These are phyloP conservation scores for Alopecurus myosuroides DNA, from an alignment of 176 grass and related monocot species.

Conservation along the genomic window DNA sequence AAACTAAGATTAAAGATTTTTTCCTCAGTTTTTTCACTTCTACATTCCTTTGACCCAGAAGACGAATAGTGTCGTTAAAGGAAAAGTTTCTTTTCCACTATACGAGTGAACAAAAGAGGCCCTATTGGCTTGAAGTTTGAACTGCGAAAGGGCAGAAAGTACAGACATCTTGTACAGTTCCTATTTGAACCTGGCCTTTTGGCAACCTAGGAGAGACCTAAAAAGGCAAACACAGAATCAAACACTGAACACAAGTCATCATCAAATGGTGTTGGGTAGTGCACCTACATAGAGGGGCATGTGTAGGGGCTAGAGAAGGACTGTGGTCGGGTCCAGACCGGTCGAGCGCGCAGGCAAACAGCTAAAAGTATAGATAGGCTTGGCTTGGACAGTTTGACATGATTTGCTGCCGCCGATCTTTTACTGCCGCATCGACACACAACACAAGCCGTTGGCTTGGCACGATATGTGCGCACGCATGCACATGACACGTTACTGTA, in stretches of 20 bases:
- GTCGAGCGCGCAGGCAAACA: slow-evolving; percentile 25
- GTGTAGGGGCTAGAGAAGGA: not conserved
- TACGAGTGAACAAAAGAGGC: no score
- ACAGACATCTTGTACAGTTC: not conserved
- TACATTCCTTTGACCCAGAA: no score
- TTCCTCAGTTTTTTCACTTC: no score
- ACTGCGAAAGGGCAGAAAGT: not conserved
- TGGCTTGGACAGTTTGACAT: slow-evolving; percentile 20
- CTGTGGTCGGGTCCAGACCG: slow-evolving; percentile 28
- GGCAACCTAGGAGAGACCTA: not conserved
- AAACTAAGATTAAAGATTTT: no score
- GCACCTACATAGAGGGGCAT: not conserved
- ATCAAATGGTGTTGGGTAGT: not conserved
- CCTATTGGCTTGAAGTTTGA: not conserved
- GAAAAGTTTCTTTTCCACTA: no score
- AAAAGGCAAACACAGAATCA: not conserved
- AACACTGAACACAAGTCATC: not conserved
- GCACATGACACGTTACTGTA: not conserved
- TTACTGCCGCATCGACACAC: not conserved
- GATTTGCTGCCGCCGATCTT: slow-evolving; percentile 17
- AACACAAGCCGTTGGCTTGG: not conserved
- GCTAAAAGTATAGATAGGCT: slow-evolving; percentile 1
- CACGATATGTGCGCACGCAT: not conserved
- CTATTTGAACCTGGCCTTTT: not conserved
- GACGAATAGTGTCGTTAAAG: no score